Base-by-base conservation (phyloP, 441 rosid genomes). In the Macaranga tanarius region DNA sequence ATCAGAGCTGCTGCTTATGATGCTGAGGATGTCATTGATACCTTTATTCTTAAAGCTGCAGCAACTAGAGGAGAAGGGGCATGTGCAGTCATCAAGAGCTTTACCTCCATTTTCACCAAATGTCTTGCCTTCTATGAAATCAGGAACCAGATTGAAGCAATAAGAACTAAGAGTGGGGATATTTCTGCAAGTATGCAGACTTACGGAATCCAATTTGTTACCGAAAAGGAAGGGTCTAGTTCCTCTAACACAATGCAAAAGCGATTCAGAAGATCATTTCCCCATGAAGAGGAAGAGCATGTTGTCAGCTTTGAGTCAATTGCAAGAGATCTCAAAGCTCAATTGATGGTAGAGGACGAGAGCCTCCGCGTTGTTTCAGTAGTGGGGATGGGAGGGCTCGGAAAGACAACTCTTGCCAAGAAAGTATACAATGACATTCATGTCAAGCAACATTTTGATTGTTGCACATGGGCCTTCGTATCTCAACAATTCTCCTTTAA, bases 391-490 rank as follows among this genome's bases (percentile, higher is more conserved):
- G 79, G 82, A 38, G 82, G 79, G 7, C 40, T 75, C 3, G 79
- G 79, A 8, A 72, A 75, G 68, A 79, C 76, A 12, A 68, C 76
- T 48, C 67, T 64, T 34, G 74, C 76, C 25, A 70, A 47, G 71
- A 72, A 52, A 48, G 23, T 72, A 17, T 75, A n/a, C 22, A 52
- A 63, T 56, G 25, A 56, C 17, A 12, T 48, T 1, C 5, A 50
- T 5, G 45, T 79, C 0, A 72, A 31, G 38, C 45, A 65, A 19
- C 73, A 62, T 20, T 80, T 79, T 26, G 80, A 77, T 22, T 60
- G 73, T 31, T 62, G 58, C 65, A 79, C 80, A 62, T 84, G 85
- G 81, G 76, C 73, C 28, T 79, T 73, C 55, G 59, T 84, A 48
- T 84, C 84, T 64, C 80, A 74, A 62, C 77, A 82, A 8, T 82